These are phyloP conservation scores for Aspergillus viridinutans DNA, from an alignment of 2,329 filamentous ascomycete genomes.

Conservation along the genomic window DNA sequence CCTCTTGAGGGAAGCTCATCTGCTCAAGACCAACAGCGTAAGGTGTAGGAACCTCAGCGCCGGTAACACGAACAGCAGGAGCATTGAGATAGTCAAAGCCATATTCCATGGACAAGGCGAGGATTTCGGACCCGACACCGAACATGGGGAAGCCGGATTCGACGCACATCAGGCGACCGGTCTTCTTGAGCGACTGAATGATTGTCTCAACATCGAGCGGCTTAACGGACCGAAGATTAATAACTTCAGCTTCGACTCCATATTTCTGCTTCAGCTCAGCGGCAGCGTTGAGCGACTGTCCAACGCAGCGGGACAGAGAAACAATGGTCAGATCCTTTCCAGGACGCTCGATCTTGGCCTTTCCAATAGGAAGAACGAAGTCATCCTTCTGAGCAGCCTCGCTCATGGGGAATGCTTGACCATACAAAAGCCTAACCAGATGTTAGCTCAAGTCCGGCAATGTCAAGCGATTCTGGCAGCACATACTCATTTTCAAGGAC, in stretches of 20 bases:
- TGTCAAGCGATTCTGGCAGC: neutral
- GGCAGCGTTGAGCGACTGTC: conserved; percentile 82
- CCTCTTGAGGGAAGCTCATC: conserved; percentile 89
- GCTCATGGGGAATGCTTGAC: conserved; percentile 93
- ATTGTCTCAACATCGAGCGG: conserved; percentile 93
- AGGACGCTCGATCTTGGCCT: conserved; percentile 96
- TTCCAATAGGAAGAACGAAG: conserved; percentile 95
- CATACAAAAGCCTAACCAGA: conserved; percentile 68
- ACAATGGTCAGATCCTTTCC: conserved; percentile 97
- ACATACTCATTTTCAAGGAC: conserved; percentile 76
- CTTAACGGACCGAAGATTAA: conserved; percentile 98
- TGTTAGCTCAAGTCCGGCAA: conserved; percentile 21
- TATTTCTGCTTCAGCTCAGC: conserved; percentile 94
- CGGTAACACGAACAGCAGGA: conserved; percentile 88
- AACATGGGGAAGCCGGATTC: conserved; percentile 96
- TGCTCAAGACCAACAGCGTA: conserved; percentile 91
- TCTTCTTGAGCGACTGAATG: conserved; percentile 98
- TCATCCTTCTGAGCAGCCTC: conserved; percentile 93
- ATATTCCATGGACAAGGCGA: conserved; percentile 95
- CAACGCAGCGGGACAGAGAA: conserved; percentile 89
- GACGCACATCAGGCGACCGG: conserved; percentile 80
- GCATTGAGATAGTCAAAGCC: conserved; percentile 96
- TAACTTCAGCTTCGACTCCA: conserved; percentile 89
- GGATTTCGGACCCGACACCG: conserved; percentile 86
- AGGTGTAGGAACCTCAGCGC: conserved; percentile 94